phyloP scores from a whole-genome alignment of 176 grass and related monocot species.

The Paspalum notatum region DNA sequence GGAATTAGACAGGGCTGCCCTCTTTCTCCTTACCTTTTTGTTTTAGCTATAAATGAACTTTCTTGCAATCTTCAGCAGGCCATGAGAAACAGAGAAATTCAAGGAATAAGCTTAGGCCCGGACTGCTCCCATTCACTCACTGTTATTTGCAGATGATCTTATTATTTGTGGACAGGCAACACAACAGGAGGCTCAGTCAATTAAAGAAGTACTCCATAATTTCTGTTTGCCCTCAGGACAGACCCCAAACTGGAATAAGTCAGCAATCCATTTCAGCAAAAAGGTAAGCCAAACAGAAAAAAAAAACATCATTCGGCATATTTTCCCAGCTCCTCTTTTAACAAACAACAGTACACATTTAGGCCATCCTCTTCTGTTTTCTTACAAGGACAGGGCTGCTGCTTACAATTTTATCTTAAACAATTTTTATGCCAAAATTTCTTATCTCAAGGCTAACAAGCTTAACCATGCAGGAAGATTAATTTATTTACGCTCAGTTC shows the following conservation, averaged over 20 bases:
- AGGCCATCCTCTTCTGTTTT: neutral
- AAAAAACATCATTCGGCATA: too few relatives aligned
- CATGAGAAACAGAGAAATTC: fast-evolving
- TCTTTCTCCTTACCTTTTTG: neutral
- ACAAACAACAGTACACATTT: neutral
- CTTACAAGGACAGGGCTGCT: too few relatives aligned
- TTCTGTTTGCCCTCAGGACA: too few relatives aligned
- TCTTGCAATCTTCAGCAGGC: neutral
- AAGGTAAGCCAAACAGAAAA: fast-evolving
- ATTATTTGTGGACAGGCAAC: too few relatives aligned
- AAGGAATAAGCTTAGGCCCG: fast-evolving
- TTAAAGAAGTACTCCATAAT: too few relatives aligned
- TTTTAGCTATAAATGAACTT: neutral
- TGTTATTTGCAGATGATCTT: neutral
- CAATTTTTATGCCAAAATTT: neutral
- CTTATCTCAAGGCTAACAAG: neutral
- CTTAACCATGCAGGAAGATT: neutral
- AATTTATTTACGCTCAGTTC: neutral
- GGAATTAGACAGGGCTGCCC: neutral
- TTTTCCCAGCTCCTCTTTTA: neutral
- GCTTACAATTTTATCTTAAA: neutral
- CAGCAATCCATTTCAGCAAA: neutral
- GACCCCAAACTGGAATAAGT: too few relatives aligned
- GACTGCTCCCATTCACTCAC: neutral
- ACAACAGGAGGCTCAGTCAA: too few relatives aligned